Evolutionary conservation across 805 yeast species (phyloP).

Genomic region (Wickerhamiella hasegawae): DNA sequence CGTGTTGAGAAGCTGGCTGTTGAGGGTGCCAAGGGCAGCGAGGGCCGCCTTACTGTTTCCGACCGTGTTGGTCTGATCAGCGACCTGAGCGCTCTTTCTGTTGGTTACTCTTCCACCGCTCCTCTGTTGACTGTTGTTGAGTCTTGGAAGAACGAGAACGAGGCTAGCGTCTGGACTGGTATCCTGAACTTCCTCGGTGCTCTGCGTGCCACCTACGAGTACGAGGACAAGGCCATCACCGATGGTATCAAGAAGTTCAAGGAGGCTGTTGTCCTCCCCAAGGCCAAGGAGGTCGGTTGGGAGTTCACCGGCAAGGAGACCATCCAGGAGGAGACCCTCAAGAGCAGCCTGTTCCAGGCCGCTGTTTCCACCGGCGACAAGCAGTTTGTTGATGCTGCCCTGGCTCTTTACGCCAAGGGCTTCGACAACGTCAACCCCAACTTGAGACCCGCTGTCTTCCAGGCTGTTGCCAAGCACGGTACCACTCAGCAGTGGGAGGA

Average conservation of each 20-base stretch:
- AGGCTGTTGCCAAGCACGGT: constrained; percentile 50
- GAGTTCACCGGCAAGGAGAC: constrained; percentile 42
- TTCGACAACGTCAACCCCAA: constrained; percentile 57
- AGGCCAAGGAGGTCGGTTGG: constrained; percentile 48
- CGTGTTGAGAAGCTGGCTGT: constrained; percentile 37
- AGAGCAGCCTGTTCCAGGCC: constrained; percentile 34
- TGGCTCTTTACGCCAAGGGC: constrained; percentile 39
- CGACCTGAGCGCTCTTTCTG: constrained; percentile 40
- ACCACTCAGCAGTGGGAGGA: constrained; percentile 46
- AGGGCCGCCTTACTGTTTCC: constrained; percentile 34
- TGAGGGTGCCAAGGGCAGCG: constrained; percentile 34
- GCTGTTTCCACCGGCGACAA: constrained; percentile 22
- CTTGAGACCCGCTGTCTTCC: constrained; percentile 49
- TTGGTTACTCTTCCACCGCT: constrained; percentile 34
- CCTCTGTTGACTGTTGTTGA: constrained; percentile 34
- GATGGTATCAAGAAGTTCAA: constrained; percentile 30
- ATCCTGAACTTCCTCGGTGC: constrained; percentile 28
- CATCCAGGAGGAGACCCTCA: constrained; percentile 42
- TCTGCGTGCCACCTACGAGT: constrained; percentile 31
- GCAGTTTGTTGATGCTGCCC: constrained; percentile 21
- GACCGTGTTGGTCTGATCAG: constrained; percentile 52
- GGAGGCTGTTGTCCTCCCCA: constrained; percentile 38
- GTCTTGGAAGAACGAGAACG: constrained; percentile 33
- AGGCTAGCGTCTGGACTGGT: constrained; percentile 38
- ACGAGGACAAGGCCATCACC: constrained; percentile 28